Evolutionary conservation across 2,329 filamentous ascomycete genomes (phyloP), one percentile per base, ranked within the genome.

Genomic region (Graphiopsis chlorocephala): DNA sequence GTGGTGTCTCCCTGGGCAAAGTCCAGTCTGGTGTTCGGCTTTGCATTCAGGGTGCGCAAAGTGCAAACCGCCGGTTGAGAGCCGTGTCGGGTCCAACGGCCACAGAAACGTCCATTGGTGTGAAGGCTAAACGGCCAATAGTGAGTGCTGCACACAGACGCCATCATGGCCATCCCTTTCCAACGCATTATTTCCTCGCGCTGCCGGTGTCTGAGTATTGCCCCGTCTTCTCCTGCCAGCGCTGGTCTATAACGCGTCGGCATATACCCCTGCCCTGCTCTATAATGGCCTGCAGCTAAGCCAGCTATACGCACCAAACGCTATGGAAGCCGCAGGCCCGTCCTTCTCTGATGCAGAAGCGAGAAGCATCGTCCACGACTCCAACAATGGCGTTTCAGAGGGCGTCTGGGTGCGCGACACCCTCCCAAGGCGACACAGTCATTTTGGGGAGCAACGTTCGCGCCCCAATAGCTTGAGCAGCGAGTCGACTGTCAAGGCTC

Each of bases 381-480:
- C 59, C 14, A 47, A 61, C 59, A 61, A 61, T 29, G 45, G 59
- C 28, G 59, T 61, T 6, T 61, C 59, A 11, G 59, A 61, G 35
- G 59, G 59, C 15, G 59, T 61, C 14, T 61, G 59, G 59, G 59
- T 61, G 45, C 42, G 28, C 31, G 47, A 61, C 12, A 26, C 45
- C 28, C 42, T 26, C 14, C 47, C 47, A 8, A 61, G 59, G 31
- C 65, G 72, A 48, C 65, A 71, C 38, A 71, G 67, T 52, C 64
- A 70, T 53, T 72, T 69, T 56, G 70, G 69, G 31, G 45, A 68
- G 17, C 72, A 71, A 35, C 68, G 72, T 38, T 63, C 61, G 61
- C 61, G 33, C 31, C 29, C 52, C 12, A 35, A 47, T 31, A 65
- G 64, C 56, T 52, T 64, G 10, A 29, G 55, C 33, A 67, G 61